Evolutionary conservation across 1,284 basidiomycete genomes (phyloP), one percentile per base, ranked within the genome.

Genomic region (Spongispora temasekensis): DNA sequence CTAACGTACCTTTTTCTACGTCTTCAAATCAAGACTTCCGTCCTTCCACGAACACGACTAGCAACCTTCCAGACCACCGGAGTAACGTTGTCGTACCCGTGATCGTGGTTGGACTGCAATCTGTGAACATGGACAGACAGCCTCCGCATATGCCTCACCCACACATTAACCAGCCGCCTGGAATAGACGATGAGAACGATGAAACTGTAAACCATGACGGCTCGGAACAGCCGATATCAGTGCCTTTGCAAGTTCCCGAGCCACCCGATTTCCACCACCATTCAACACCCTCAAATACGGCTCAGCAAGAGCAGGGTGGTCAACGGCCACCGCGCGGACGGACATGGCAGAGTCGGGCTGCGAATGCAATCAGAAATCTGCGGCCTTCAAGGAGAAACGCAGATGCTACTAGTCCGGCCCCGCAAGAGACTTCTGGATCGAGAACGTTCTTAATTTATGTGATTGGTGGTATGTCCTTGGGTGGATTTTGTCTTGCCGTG

Each of bases 401-500:
- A 28, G 61, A 67, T 37, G 67, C 69, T 19, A 59, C 65, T 31
- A 66, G 62, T 32, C 65, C 64, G 28, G 66, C 72, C 30, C 62
- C 69, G 7, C 69, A 62, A 44, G 76, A 79, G 27, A 66, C 74
- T 2, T 73, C 78, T 15, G 86, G 86, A 13, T 86, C 87, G 53
- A 79, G 89, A 64, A 91, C 90, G 27, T 91, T 91, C 75, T 78
- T 91, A 74, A 91, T 92, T 59, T 91, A 91, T 75, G 90, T 92
- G 62, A 90, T 91, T 69, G 90, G 90, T 60, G 90, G 89, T 85
- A 61, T 61, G 77, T 70, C 40, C 55, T 25, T 50, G 31, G 32
- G n/a, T n/a, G n/a, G n/a, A n/a, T n/a, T n/a, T 52, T 62, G 31
- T 15, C 8, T 40, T 17, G 48, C 42, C 2, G 30, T 31, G 25